phyloP scores from a whole-genome alignment of 2,329 filamentous ascomycete species.

The Amauroascus verrucosus region DNA sequence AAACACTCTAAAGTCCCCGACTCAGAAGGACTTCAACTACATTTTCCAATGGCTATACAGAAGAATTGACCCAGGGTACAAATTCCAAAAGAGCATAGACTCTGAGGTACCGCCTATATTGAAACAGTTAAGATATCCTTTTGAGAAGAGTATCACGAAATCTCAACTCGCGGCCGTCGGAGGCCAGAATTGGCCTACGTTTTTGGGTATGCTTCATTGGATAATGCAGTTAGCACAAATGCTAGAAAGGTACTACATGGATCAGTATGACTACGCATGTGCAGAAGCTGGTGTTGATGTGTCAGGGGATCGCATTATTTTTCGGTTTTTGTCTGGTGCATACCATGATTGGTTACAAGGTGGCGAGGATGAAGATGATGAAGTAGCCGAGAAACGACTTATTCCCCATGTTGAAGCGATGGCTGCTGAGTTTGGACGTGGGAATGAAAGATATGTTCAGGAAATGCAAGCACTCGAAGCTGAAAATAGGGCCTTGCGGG shows the following conservation, averaged over 20 bases:
- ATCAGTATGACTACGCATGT: constrained; percentile 83
- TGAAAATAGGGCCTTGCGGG: constrained; percentile 67
- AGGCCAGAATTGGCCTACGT: constrained; percentile 93
- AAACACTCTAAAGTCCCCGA: constrained; percentile 86
- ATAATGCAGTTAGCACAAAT: constrained; percentile 97
- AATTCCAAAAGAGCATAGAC: constrained; percentile 89
- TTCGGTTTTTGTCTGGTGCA: constrained; percentile 77
- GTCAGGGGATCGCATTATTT: constrained; percentile 82
- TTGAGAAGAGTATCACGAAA: constrained; percentile 90
- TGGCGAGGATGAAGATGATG: constrained; percentile 77
- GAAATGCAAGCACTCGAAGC: constrained; percentile 78
- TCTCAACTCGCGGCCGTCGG: constrained; percentile 91
- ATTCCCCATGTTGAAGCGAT: constrained; percentile 78
- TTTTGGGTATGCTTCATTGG: constrained; percentile 90
- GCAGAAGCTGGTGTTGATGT: constrained; percentile 81
- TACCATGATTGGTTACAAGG: constrained; percentile 92
- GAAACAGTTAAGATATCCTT: constrained; percentile 89
- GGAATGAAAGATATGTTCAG: constrained; percentile 73
- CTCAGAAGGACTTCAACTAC: constrained; percentile 94
- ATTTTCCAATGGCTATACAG: constrained; percentile 99
- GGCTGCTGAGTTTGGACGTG: constrained; percentile 74
- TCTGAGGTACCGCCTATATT: constrained; percentile 86
- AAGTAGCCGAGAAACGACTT: constrained; percentile 68
- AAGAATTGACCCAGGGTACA: constrained; percentile 85
- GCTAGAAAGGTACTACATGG: constrained; percentile 69